Evolutionary conservation across 1,284 basidiomycete genomes (phyloP), one percentile per base, ranked within the genome.

Genomic region (Sanghuangporus sanghuang): DNA sequence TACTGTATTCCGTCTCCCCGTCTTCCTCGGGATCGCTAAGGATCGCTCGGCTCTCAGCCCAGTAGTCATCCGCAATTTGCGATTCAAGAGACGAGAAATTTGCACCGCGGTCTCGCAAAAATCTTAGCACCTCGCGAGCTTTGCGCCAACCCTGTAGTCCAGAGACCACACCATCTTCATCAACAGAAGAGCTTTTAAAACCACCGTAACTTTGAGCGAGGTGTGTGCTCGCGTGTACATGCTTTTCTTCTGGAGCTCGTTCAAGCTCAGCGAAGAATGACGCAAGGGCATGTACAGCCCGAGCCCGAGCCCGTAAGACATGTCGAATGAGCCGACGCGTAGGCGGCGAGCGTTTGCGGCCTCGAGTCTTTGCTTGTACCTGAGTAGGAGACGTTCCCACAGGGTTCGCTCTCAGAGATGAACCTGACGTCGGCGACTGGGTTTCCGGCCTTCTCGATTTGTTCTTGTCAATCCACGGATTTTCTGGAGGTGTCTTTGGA

Each of bases 291-390:
- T 85, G 85, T 27, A 87, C 83, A 14, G 93, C 93, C 71, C 92
- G 86, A 3, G 87, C 82, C 16, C 93, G 87, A 23, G 89, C 87
- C 27, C 91, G 84, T 57, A 96, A 79, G 57, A 96, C 90, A 75
- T 96, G 92, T 21, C 90, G 87, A 69, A 96, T 87, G 64, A 96
- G 85, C 53, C 86, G 81, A 48, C 92, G 85, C 6, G 92, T 89
- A 1, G 92, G 87, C 1, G 92, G 86, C 21, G 81, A 80, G 62
- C 81, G 80, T 58, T 76, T 76, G 66, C 59, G 48, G 61, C 63
- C 58, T 57, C 68, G 66, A 52, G 69, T 56, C 48, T 67, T 59
- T 27, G 67, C 36, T 6, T 64, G 55, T 16, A 58, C 66, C 9
- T 76, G 54, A 36, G 74, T 40, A 62, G 69, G 9, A 62, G 72